Conservation (phyloP, 148 eudicot genomes). For the Rhododendron kiyosumense region DNA sequence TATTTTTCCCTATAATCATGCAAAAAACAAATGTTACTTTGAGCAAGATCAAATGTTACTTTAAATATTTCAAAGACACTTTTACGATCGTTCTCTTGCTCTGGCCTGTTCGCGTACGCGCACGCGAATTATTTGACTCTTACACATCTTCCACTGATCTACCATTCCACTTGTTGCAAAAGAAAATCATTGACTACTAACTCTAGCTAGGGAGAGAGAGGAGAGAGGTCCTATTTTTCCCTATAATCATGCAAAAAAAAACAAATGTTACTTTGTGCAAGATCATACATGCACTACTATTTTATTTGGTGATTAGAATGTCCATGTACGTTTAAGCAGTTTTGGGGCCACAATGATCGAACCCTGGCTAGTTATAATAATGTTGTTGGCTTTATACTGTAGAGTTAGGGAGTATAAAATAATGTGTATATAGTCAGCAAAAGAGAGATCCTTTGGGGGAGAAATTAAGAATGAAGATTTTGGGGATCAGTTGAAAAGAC, state of each 20-base stretch:
- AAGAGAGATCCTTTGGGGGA: not conserved
- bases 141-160: too few species aligned
- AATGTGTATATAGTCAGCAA: not conserved
- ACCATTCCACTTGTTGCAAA: too few species aligned
- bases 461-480: slow-evolving; percentile 2
- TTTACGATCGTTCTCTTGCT: too few species aligned
- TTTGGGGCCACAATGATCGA: not conserved
- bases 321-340: not conserved
- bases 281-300: not conserved
- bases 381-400: not conserved
- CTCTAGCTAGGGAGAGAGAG: not conserved
- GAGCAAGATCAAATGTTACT: too few species aligned
- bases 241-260: not conserved
- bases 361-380: not conserved
- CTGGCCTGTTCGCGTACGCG: too few species aligned
- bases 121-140: too few species aligned
- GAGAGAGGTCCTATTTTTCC: not conserved
- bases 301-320: not conserved
- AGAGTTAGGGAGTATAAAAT: too few species aligned
- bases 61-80: too few species aligned
- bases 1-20: not conserved
- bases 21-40: too few species aligned
- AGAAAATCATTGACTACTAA: not conserved
- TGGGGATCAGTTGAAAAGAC: slow-evolving; percentile 7
- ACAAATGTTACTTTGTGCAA: not conserved